These are phyloP conservation scores for Camellia lanceoleosa DNA, from an alignment of 148 eudicot species.

Conservation along the genomic window DNA sequence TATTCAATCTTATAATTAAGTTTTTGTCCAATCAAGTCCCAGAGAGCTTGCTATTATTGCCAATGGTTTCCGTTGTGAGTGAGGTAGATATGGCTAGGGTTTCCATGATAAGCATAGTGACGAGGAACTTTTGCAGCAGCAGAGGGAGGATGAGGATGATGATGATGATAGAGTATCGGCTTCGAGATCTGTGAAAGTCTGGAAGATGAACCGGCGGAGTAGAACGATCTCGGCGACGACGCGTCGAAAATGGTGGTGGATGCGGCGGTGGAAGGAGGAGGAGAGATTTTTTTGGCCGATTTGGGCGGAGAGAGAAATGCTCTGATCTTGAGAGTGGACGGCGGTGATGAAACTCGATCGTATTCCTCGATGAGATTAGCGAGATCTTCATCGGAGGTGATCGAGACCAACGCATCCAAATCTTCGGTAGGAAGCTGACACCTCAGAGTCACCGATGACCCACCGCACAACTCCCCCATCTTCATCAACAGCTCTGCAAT, in stretches of 20 bases:
- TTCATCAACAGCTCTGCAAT: constrained; percentile 56
- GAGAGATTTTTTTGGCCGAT: constrained; percentile 28
- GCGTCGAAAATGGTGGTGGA: neutral
- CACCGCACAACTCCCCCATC: constrained; percentile 56
- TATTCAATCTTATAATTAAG: neutral
- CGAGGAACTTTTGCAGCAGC: constrained; percentile 13
- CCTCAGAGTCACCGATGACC: constrained; percentile 39
- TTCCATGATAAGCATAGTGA: constrained; percentile 24
- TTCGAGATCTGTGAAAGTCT: constrained; percentile 20
- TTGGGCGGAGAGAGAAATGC: constrained; percentile 55
- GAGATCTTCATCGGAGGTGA: constrained; percentile 80
- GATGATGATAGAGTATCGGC: constrained; percentile 18
- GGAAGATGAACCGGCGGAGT: constrained; percentile 20
- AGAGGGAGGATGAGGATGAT: neutral
- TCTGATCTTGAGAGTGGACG: constrained; percentile 49
- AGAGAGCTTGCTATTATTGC: constrained; percentile 33
- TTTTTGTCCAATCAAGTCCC: neutral
- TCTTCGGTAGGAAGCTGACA: constrained; percentile 88
- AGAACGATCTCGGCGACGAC: constrained; percentile 30
- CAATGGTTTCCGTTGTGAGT: constrained; percentile 51
- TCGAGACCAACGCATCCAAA: constrained; percentile 56
- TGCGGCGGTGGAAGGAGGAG: constrained; percentile 36
- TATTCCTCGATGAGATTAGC: constrained; percentile 71
- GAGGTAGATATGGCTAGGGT: constrained; percentile 34
- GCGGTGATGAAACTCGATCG: constrained; percentile 25